Conservation (phyloP, 441 rosid species). For the Capsella rubella region DNA sequence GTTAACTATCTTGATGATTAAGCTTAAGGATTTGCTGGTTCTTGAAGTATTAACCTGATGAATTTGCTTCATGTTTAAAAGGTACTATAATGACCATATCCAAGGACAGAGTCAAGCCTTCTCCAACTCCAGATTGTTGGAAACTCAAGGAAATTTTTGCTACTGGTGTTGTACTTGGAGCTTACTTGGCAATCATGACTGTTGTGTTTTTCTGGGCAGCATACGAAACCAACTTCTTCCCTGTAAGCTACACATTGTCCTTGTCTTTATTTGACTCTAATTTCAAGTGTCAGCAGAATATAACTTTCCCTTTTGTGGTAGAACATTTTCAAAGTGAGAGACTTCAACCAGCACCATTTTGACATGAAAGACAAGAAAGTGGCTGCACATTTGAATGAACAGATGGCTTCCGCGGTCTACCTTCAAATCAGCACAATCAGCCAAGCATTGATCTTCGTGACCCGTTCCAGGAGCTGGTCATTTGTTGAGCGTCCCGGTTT, state of each 20-base stretch:
- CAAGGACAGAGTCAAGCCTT: constrained; percentile 71
- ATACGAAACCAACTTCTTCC: constrained; percentile 62
- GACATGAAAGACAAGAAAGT: constrained; percentile 47
- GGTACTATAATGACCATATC: constrained; percentile 74
- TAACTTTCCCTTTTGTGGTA: constrained; percentile 20
- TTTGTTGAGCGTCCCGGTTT: constrained; percentile 57
- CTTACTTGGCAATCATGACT: constrained; percentile 58
- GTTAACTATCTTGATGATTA: not conserved
- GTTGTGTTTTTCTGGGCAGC: constrained; percentile 59
- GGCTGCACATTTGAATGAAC: constrained; percentile 43
- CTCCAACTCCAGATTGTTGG: constrained; percentile 64
- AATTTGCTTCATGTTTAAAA: not conserved
- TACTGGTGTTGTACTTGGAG: constrained; percentile 54
- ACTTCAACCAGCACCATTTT: constrained; percentile 49
- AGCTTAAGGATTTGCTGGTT: not conserved
- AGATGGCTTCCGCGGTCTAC: constrained; percentile 53
- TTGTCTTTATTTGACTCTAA: not conserved
- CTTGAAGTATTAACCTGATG: not conserved
- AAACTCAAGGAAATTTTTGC: constrained; percentile 68
- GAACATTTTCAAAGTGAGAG: constrained; percentile 49
- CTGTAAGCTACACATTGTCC: constrained; percentile 36
- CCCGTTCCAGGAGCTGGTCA: constrained; percentile 67
- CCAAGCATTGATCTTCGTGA: constrained; percentile 66
- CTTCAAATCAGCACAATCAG: constrained; percentile 67
- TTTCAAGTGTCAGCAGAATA: constrained; percentile 10